A percentile compares a stretch with the other conserved stretches of the same genome.
phyloP scores from a whole-genome alignment of 805 yeast species.

The Lipomyces mesembrius region DNA sequence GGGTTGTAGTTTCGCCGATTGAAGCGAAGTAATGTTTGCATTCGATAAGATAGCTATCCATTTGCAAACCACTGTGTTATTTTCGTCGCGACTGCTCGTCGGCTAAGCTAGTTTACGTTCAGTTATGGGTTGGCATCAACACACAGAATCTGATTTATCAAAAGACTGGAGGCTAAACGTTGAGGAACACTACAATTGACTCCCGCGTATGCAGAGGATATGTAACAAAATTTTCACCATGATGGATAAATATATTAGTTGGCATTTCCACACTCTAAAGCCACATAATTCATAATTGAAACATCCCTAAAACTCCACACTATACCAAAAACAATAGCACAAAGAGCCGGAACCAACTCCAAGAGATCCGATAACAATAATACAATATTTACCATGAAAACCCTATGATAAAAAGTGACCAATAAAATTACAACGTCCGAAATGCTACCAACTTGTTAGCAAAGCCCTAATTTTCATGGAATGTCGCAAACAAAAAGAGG shows the following conservation, averaged over 20 bases:
- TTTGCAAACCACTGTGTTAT: too few relatives aligned
- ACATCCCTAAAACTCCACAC: not conserved
- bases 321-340: not conserved
- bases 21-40: not conserved
- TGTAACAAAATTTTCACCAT: too few relatives aligned
- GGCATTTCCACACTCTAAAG: not conserved
- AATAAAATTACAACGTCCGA: not conserved
- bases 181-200: too few relatives aligned
- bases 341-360: not conserved
- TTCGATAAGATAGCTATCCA: not conserved
- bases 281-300: not conserved
- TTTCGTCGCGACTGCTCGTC: not conserved
- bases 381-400: not conserved
- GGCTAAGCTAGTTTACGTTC: not conserved
- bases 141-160: not conserved
- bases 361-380: conserved; percentile 1
- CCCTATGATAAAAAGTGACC: not conserved
- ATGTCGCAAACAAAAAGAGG: not conserved
- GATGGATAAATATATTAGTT: not conserved
- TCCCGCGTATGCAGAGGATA: too few relatives aligned
- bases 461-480: not conserved
- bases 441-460: conserved; percentile 1
- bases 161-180: too few relatives aligned
- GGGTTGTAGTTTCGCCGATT: conserved; percentile 14
- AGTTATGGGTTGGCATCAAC: too few relatives aligned